A percentile compares a stretch with the other conserved stretches of the same genome.
These are phyloP conservation scores for Trichocladium uniseriatum DNA, from an alignment of 495 filamentous ascomycete species.

Conservation along the genomic window DNA sequence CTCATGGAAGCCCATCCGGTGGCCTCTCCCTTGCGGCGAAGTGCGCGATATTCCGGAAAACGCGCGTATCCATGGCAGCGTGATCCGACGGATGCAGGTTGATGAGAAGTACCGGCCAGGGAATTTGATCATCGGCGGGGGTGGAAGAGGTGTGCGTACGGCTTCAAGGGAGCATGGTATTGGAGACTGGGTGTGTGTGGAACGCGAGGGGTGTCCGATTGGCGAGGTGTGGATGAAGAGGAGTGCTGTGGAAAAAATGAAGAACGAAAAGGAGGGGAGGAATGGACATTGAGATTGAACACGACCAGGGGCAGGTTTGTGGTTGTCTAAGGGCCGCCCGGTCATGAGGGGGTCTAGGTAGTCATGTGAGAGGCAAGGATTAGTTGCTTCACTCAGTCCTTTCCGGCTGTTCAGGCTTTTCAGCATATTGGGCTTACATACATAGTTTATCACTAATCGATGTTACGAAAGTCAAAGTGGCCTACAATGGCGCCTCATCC, in stretches of 20 bases:
- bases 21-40: constrained; percentile 73
- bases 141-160: constrained; percentile 52
- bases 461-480: no score
- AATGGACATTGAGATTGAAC: background rate
- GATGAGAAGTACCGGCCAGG: constrained; percentile 63
- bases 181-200: constrained; percentile 63
- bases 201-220: constrained; percentile 53
- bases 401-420: no score
- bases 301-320: no score
- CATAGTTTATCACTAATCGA: no score
- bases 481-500: no score
- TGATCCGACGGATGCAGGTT: constrained; percentile 61
- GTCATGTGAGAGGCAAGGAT: no score
- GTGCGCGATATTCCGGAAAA: constrained; percentile 68
- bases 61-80: constrained; percentile 63
- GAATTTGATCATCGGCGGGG: constrained; percentile 73
- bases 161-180: constrained; percentile 57
- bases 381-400: no score
- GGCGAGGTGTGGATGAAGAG: constrained; percentile 51
- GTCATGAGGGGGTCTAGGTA: no score
- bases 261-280: background rate
- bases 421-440: no score
- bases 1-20: constrained; percentile 71
- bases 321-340: no score
- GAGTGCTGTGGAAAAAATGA: constrained; percentile 11